Evolutionary conservation across 495 filamentous ascomycete species (phyloP).

Genomic region (Neurospora sp.): DNA sequence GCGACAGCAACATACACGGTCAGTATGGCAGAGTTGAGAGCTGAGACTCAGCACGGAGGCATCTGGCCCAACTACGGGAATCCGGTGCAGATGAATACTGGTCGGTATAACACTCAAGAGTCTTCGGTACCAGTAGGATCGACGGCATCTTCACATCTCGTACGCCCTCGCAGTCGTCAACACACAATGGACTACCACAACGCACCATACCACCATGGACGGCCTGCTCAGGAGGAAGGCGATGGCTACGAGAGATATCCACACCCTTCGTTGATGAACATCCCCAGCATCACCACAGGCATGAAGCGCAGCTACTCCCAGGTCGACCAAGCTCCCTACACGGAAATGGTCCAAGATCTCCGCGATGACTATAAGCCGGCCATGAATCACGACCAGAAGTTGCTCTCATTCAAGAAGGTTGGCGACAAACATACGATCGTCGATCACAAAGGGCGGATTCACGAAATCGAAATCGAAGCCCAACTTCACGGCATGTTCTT

Average conservation of each 20-base stretch:
- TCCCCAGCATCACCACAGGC: constrained; percentile 41
- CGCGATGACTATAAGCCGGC: constrained; percentile 44
- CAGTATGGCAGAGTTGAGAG: constrained; percentile 47
- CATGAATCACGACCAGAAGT: constrained; percentile 46
- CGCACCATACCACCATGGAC: constrained; percentile 31
- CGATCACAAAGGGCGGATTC: constrained; percentile 43
- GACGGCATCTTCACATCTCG: constrained; percentile 31
- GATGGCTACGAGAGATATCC: constrained; percentile 38
- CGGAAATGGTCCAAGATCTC: constrained; percentile 44
- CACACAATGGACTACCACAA: constrained; percentile 24
- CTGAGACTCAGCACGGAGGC: constrained; percentile 38
- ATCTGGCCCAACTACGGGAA: constrained; percentile 43
- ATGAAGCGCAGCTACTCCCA: constrained; percentile 42
- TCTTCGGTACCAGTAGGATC: constrained; percentile 28
- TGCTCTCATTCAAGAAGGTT: constrained; percentile 42
- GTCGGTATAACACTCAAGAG: constrained; percentile 36
- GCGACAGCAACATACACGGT: constrained; percentile 43
- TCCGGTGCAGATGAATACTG: constrained; percentile 34
- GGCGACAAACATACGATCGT: constrained; percentile 47
- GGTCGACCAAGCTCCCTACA: constrained; percentile 35
- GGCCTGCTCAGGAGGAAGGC: constrained; percentile 36
- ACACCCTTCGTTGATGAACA: constrained; percentile 35
- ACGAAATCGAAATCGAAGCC: constrained; percentile 56
- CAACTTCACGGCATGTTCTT: constrained; percentile 97
- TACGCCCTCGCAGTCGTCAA: constrained; percentile 31